Conservation (phyloP, 371 early-diverging fungal genomes). For the Mucor irregularis region DNA sequence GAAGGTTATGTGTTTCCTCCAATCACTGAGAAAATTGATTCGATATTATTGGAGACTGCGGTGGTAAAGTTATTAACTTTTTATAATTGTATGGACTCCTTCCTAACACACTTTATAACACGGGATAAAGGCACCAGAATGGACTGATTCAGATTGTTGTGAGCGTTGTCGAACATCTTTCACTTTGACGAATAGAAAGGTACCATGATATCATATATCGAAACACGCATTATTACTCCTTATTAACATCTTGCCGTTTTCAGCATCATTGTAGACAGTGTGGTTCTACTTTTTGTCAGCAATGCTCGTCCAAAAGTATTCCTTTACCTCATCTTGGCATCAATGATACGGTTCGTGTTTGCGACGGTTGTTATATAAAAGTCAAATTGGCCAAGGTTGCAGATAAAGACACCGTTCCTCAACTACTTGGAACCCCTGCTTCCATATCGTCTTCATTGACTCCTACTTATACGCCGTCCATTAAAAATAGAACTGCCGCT, state of each 20-base stretch:
- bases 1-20: constrained; percentile 67
- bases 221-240: background rate
- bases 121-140: constrained; percentile 81
- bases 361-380: constrained; percentile 84
- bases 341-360: constrained; percentile 88
- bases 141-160: constrained; percentile 93
- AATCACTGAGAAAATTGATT: constrained; percentile 44
- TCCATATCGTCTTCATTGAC: constrained; percentile 23
- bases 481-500: constrained; percentile 10
- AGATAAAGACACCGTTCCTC: constrained; percentile 13
- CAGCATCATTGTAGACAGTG: constrained; percentile 96
- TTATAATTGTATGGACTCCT: background rate
- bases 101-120: background rate
- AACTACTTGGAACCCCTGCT: constrained; percentile 14
- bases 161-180: constrained; percentile 89
- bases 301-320: constrained; percentile 84
- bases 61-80: constrained; percentile 45
- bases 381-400: constrained; percentile 51
- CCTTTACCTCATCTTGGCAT: constrained; percentile 87
- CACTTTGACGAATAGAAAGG: constrained; percentile 91
- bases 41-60: constrained; percentile 69
- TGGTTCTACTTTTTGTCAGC: constrained; percentile 88
- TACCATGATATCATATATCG: constrained; percentile 2
- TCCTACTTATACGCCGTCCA: constrained; percentile 11
- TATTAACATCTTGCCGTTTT: background rate